Conservation (phyloP, 768 basidiomycete genomes). For the Lactifluus piperatus region DNA sequence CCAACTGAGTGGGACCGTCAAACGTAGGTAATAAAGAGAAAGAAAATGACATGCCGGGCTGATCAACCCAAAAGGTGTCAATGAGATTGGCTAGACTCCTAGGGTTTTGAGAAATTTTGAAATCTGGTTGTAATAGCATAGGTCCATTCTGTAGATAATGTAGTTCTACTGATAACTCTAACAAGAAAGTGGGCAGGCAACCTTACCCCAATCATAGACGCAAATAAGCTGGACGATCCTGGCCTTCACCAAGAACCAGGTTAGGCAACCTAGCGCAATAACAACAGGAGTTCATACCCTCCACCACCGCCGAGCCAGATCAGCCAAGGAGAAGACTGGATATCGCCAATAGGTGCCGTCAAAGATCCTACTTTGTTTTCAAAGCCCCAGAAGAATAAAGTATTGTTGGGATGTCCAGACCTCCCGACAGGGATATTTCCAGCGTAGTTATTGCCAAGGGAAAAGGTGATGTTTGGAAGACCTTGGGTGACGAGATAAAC, state of each 20-base stretch:
- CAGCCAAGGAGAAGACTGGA: constrained; percentile 28
- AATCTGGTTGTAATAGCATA: constrained; percentile 46
- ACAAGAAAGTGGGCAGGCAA: background rate
- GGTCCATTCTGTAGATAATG: constrained; percentile 51
- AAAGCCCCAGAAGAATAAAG: constrained; percentile 35
- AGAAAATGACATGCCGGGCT: constrained; percentile 35
- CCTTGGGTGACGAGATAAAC: constrained; percentile 31
- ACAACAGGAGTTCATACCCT: constrained; percentile 2
- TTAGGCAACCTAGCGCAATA: background rate
- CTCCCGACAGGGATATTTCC: constrained; percentile 30
- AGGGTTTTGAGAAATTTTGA: constrained; percentile 40
- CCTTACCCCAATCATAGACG: constrained; percentile 48
- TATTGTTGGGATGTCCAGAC: constrained; percentile 30
- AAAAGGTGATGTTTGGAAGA: constrained; percentile 29
- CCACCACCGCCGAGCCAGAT: constrained; percentile 34
- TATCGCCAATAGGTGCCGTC: constrained; percentile 23
- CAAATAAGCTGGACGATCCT: constrained; percentile 61
- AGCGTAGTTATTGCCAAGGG: constrained; percentile 29
- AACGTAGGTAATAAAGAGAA: background rate
- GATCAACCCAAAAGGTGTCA: constrained; percentile 68
- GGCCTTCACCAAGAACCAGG: constrained; percentile 32
- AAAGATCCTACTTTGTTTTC: constrained; percentile 32
- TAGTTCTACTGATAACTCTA: background rate
- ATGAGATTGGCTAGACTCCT: constrained; percentile 52
- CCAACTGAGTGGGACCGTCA: constrained; percentile 34